phyloP scores from a whole-genome alignment of 495 filamentous ascomycete genomes.

The Lichenothelia convexa region DNA sequence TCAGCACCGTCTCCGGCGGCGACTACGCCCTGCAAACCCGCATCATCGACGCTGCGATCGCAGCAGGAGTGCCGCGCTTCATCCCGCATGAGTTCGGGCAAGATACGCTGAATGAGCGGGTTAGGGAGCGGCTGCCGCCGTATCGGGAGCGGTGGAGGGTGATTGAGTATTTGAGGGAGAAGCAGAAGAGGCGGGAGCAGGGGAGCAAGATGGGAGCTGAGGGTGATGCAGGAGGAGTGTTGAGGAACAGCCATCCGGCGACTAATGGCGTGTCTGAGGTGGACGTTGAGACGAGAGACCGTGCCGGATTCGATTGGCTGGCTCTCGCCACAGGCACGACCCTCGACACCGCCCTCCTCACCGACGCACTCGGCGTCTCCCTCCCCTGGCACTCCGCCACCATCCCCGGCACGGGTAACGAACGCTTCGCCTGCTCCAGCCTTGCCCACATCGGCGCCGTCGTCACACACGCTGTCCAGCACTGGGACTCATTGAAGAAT shows the following conservation, averaged over 20 bases:
- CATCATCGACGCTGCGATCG: conserved; percentile 41
- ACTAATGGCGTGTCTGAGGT: not conserved
- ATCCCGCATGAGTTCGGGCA: conserved; percentile 47
- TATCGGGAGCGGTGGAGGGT: conserved; percentile 1
- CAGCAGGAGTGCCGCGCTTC: conserved; percentile 40
- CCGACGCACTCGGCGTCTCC: conserved; percentile 14
- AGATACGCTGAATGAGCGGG: conserved; percentile 23
- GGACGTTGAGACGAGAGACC: not conserved
- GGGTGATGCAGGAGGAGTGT: not conserved
- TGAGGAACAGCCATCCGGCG: not conserved
- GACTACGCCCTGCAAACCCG: conserved; percentile 24
- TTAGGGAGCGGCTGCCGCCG: conserved; percentile 7
- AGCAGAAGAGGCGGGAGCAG: not conserved
- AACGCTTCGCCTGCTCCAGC: conserved; percentile 12
- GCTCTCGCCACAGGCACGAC: conserved; percentile 10
- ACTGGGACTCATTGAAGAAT: conserved; percentile 13
- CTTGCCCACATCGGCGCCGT: conserved; percentile 10
- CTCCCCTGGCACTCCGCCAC: conserved; percentile 15
- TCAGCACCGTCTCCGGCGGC: conserved; percentile 28
- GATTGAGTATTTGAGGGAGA: conserved; percentile 6
- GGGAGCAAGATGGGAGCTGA: too few species aligned
- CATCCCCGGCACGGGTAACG: conserved; percentile 10
- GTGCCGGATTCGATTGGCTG: conserved; percentile 13
- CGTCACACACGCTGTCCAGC: conserved; percentile 4
- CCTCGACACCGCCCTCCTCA: conserved; percentile 8